Conservation (phyloP, 495 filamentous ascomycete genomes). For the Daldinia caldariorum region DNA sequence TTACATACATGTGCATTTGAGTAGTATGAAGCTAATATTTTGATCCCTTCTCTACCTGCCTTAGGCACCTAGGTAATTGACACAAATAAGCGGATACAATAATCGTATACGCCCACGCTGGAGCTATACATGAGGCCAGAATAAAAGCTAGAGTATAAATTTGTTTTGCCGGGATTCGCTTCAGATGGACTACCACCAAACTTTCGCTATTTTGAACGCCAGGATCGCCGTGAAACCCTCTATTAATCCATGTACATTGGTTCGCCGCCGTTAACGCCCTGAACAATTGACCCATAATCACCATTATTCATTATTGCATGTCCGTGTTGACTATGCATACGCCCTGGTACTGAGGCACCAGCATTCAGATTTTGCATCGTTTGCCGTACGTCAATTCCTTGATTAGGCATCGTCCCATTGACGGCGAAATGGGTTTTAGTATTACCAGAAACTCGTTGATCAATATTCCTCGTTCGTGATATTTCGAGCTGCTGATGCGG, state of each 20-base stretch:
- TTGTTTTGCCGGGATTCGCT: slow-evolving; percentile 6
- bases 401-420: slow-evolving; percentile 38
- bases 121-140: slow-evolving; percentile 10
- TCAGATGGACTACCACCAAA: slow-evolving; percentile 4
- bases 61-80: no score
- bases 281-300: slow-evolving; percentile 46
- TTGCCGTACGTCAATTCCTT: slow-evolving; percentile 41
- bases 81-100: slow-evolving; percentile 25
- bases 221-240: slow-evolving; percentile 18
- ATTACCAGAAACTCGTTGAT: slow-evolving; percentile 30
- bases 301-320: slow-evolving; percentile 46
- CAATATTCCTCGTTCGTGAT: slow-evolving; percentile 35
- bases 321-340: slow-evolving; percentile 41
- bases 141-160: slow-evolving; percentile 22
- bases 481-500: slow-evolving; percentile 46
- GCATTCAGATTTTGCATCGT: slow-evolving; percentile 46
- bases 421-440: slow-evolving; percentile 35
- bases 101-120: slow-evolving; percentile 22
- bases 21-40: slow-evolving; percentile 5
- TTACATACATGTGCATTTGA: neutral
- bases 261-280: slow-evolving; percentile 51
- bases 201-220: slow-evolving; percentile 40
- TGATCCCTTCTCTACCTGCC: slow-evolving; percentile 27
- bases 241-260: slow-evolving; percentile 55
- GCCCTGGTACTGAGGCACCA: slow-evolving; percentile 38